Conservation (phyloP, 2,329 filamentous ascomycete species). For the Falciphora oryzae region DNA sequence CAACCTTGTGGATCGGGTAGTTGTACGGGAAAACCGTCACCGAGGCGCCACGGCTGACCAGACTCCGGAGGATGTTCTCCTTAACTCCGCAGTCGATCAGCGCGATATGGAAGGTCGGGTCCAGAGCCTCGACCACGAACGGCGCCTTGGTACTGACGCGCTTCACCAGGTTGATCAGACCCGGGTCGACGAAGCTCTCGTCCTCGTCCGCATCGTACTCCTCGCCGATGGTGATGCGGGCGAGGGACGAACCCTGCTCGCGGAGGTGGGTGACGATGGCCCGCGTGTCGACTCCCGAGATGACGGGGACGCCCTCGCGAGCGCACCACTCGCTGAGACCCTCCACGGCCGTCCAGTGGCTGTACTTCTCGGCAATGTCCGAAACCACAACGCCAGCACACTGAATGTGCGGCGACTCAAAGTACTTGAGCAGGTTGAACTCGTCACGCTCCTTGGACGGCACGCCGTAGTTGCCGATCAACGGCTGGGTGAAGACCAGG, state of each 20-base stretch:
- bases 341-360: slow-evolving; percentile 98
- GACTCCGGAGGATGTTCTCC: slow-evolving; percentile 96
- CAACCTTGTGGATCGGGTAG: slow-evolving; percentile 97
- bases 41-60: slow-evolving; percentile 85
- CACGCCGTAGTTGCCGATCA: slow-evolving; percentile 96
- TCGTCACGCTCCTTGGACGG: slow-evolving; percentile 80
- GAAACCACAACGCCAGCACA: slow-evolving; percentile 93
- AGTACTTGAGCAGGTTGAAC: slow-evolving; percentile 91
- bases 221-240: slow-evolving; percentile 89
- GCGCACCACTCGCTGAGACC: slow-evolving; percentile 91
- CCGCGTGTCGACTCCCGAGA: slow-evolving; percentile 94
- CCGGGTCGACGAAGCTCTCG: slow-evolving; percentile 90
- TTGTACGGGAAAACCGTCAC: slow-evolving; percentile 94
- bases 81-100: slow-evolving; percentile 98
- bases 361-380: slow-evolving; percentile 89
- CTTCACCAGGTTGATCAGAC: slow-evolving; percentile 93
- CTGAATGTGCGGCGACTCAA: slow-evolving; percentile 96
- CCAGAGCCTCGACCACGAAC: slow-evolving; percentile 84
- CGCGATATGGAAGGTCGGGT: slow-evolving; percentile 83
- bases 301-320: slow-evolving; percentile 90
- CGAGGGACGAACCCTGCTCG: slow-evolving; percentile 93
- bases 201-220: slow-evolving; percentile 97
- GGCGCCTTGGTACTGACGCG: slow-evolving; percentile 97
- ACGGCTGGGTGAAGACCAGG: slow-evolving; percentile 89
- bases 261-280: slow-evolving; percentile 93